phyloP scores from a whole-genome alignment of 371 early-diverging fungal species.

The Saksenaea vasiformis region DNA sequence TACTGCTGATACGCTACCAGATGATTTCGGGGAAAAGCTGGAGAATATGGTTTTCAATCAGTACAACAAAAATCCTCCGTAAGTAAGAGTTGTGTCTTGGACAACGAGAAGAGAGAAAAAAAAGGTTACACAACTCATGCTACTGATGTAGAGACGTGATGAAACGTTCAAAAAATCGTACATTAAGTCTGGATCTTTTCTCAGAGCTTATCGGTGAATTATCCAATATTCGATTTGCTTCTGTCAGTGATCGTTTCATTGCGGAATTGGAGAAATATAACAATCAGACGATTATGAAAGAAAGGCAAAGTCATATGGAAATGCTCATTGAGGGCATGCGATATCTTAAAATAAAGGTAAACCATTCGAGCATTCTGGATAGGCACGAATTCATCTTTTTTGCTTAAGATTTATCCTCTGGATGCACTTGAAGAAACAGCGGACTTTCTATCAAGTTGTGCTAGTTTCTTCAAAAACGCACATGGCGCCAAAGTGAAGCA shows the following conservation, averaged over 20 bases:
- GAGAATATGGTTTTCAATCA: slow-evolving; percentile 94
- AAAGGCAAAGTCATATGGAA: slow-evolving; percentile 82
- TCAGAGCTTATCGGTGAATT: slow-evolving; percentile 88
- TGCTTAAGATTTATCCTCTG: slow-evolving; percentile 82
- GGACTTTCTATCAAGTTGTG: slow-evolving; percentile 87
- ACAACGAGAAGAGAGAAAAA: background rate
- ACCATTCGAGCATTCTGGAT: background rate
- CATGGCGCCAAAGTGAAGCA: slow-evolving; percentile 84
- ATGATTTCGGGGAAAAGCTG: slow-evolving; percentile 85
- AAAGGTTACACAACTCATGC: background rate
- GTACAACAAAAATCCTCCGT: slow-evolving; percentile 87
- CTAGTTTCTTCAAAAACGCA: slow-evolving; percentile 84
- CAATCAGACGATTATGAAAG: slow-evolving; percentile 51
- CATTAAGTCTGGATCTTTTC: slow-evolving; percentile 86
- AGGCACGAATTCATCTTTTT: background rate
- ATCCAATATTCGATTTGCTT: slow-evolving; percentile 86
- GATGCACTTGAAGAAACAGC: slow-evolving; percentile 92
- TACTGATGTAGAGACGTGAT: slow-evolving; percentile 64
- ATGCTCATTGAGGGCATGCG: slow-evolving; percentile 89
- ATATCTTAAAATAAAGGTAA: slow-evolving; percentile 83
- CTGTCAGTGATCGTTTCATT: slow-evolving; percentile 92
- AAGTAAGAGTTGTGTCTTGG: slow-evolving; percentile 30
- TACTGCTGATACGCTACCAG: slow-evolving; percentile 71
- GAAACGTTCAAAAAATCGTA: slow-evolving; percentile 75
- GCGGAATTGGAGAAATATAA: slow-evolving; percentile 82